phyloP scores from a whole-genome alignment of 2,329 filamentous ascomycete genomes.

The Didymella segeticola region DNA sequence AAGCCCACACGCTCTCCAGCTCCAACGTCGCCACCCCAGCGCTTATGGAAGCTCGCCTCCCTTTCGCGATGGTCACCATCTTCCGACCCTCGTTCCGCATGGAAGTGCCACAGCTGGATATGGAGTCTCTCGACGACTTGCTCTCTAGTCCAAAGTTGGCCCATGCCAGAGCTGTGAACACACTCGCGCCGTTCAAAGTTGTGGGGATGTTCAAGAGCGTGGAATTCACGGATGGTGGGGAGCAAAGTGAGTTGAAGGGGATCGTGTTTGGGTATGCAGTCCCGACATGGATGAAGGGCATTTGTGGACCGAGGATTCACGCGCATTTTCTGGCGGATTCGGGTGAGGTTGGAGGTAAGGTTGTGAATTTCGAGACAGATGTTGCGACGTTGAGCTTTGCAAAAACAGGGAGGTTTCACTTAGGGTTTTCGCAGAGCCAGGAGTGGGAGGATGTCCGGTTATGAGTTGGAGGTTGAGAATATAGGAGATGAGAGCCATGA shows the following conservation, averaged over 20 bases:
- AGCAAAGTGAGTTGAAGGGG: constrained; percentile 38
- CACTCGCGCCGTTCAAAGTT: constrained; percentile 50
- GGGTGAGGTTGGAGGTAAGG: constrained; percentile 44
- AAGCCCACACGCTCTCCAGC: constrained; percentile 38
- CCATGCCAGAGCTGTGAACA: constrained; percentile 44
- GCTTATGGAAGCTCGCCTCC: constrained; percentile 42
- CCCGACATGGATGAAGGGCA: constrained; percentile 50
- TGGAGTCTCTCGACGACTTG: constrained; percentile 27
- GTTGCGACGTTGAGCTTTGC: constrained; percentile 47
- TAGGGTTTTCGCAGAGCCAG: constrained; percentile 52
- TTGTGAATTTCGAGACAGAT: constrained; percentile 49
- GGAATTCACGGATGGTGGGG: constrained; percentile 27
- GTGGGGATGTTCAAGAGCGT: constrained; percentile 47
- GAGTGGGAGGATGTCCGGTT: constrained; percentile 47
- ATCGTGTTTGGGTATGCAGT: constrained; percentile 51
- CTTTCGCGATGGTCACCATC: constrained; percentile 52
- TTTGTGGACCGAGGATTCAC: constrained; percentile 50
- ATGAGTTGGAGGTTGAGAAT: constrained; percentile 6
- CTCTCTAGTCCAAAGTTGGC: constrained; percentile 23
- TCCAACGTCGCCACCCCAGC: constrained; percentile 43
- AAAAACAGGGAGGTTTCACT: constrained; percentile 52
- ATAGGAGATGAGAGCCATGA: not conserved
- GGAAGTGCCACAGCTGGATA: constrained; percentile 28
- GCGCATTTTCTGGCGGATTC: constrained; percentile 43
- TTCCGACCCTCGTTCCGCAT: constrained; percentile 47